Percentiles rank a stretch among this genome's conserved stretches.
phyloP scores from a whole-genome alignment of 1,284 basidiomycete species.

The Porodaedalea pini region DNA sequence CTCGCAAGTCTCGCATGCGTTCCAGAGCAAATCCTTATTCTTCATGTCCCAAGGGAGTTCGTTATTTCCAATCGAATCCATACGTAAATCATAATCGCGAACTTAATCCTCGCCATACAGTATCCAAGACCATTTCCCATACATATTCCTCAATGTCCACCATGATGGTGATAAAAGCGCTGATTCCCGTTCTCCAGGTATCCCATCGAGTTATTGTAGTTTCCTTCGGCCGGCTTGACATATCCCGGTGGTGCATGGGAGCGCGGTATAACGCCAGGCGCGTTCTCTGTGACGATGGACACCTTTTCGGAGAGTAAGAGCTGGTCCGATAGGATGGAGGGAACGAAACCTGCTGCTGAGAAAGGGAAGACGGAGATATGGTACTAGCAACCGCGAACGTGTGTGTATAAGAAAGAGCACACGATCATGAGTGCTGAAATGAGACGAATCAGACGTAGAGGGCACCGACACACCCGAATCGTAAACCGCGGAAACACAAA shows the following conservation, averaged over 20 bases:
- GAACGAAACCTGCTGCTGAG: constrained; percentile 45
- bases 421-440: neutral
- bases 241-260: constrained; percentile 58
- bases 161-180: constrained; percentile 30
- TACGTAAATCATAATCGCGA: too few species aligned
- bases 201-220: constrained; percentile 52
- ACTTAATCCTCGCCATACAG: too few species aligned
- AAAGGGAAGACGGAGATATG: constrained; percentile 18
- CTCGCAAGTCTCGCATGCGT: too few species aligned
- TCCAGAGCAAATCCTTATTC: too few species aligned
- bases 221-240: constrained; percentile 36
- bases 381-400: constrained; percentile 8
- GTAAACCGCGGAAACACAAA: constrained; percentile 53
- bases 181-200: constrained; percentile 58
- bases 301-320: constrained; percentile 42
- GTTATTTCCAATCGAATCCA: too few species aligned
- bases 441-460: neutral
- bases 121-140: too few species aligned
- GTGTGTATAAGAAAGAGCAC: neutral
- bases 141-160: neutral
- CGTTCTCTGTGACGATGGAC: constrained; percentile 40
- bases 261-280: constrained; percentile 38
- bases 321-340: constrained; percentile 26
- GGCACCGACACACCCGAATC: constrained; percentile 38
- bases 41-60: too few species aligned